Evolutionary conservation across 768 basidiomycete genomes (phyloP).

Genomic region (Scleroderma citrinum): DNA sequence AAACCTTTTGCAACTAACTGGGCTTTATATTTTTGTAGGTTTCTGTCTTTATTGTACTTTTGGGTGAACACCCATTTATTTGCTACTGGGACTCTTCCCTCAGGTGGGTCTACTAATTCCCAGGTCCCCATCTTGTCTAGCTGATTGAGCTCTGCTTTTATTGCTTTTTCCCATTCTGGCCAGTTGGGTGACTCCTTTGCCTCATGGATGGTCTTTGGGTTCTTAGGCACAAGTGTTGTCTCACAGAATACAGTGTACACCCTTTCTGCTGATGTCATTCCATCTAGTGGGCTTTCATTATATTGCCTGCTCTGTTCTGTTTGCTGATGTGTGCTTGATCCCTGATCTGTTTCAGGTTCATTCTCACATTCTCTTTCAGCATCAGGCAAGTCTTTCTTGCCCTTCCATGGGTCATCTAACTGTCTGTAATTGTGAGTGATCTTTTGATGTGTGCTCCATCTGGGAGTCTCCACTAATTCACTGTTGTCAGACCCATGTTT

Average conservation of each 20-base stretch:
- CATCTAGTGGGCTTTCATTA: too few relatives aligned
- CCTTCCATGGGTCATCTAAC: background rate
- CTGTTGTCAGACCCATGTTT: too few relatives aligned
- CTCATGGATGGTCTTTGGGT: background rate
- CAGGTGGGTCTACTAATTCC: slow-evolving; percentile 19
- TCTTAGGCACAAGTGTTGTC: background rate
- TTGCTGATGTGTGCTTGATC: too few relatives aligned
- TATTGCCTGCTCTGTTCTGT: too few relatives aligned
- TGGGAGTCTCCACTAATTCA: too few relatives aligned
- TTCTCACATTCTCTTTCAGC: too few relatives aligned
- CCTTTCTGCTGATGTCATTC: background rate
- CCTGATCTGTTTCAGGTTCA: background rate
- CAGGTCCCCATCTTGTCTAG: slow-evolving; percentile 10
- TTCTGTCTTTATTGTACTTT: slow-evolving; percentile 2
- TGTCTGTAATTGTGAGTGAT: too few relatives aligned
- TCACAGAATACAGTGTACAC: background rate
- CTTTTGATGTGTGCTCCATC: too few relatives aligned
- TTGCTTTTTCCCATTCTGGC: slow-evolving; percentile 2
- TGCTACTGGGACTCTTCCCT: slow-evolving; percentile 16
- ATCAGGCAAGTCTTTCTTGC: too few relatives aligned
- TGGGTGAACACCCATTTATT: slow-evolving; percentile 22
- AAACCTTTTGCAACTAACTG: slow-evolving; percentile 37
- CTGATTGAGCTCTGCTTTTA: background rate
- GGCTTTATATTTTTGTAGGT: slow-evolving; percentile 24
- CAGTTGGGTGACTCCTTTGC: background rate